These are phyloP conservation scores for Hydnomerulius pinastri DNA, from an alignment of 768 basidiomycete species.

Conservation along the genomic window DNA sequence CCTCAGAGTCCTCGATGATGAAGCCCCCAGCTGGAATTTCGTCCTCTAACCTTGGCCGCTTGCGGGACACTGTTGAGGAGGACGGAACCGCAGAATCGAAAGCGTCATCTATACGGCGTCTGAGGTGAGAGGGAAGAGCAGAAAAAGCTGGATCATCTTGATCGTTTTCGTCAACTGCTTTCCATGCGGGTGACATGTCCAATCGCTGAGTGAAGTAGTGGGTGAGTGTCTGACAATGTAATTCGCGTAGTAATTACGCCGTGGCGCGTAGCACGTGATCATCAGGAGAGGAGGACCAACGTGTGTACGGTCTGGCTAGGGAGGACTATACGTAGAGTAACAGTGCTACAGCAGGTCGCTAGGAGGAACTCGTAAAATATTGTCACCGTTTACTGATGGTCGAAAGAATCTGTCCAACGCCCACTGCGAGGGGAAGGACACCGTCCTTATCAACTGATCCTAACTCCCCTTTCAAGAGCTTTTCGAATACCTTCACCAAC, in stretches of 20 bases:
- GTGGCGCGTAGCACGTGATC: too few species aligned
- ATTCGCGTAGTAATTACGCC: too few species aligned
- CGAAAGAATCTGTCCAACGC: conserved; percentile 46
- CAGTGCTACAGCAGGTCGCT: too few species aligned
- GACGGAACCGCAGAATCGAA: conserved; percentile 44
- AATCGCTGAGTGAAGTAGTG: too few species aligned
- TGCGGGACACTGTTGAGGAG: neutral
- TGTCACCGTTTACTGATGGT: conserved; percentile 1
- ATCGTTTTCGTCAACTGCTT: conserved; percentile 6
- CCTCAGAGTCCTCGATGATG: conserved; percentile 26
- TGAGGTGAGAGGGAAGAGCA: conserved; percentile 42
- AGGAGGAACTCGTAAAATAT: too few species aligned
- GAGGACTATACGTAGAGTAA: too few species aligned
- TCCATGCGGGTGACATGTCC: conserved; percentile 16
- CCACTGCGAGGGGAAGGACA: conserved; percentile 50
- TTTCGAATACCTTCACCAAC: conserved; percentile 54
- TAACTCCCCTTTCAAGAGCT: conserved; percentile 45
- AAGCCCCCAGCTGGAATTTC: conserved; percentile 35
- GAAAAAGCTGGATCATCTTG: conserved; percentile 36
- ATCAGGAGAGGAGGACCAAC: too few species aligned
- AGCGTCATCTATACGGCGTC: conserved; percentile 51
- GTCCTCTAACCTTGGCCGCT: conserved; percentile 1
- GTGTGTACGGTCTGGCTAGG: too few species aligned
- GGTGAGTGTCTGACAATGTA: too few species aligned
- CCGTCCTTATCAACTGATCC: conserved; percentile 36